Conservation (phyloP, 768 basidiomycete genomes). For the Boletus vermiculosoides region DNA sequence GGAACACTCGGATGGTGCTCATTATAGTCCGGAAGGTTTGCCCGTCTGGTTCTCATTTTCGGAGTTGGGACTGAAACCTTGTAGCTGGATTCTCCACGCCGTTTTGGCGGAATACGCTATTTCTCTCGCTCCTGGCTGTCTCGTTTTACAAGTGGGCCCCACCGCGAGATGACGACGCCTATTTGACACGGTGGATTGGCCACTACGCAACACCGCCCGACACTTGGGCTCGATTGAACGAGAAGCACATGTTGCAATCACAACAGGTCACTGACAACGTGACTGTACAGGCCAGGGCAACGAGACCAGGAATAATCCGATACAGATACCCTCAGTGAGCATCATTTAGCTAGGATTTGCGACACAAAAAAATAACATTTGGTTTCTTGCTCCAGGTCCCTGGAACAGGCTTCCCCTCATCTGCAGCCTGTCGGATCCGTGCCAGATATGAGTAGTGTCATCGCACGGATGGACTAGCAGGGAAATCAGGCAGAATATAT, state of each 20-base stretch:
- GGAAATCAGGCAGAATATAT: background rate
- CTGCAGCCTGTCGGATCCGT: slow-evolving; percentile 53
- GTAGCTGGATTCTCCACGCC: slow-evolving; percentile 55
- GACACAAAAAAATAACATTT: slow-evolving; percentile 3
- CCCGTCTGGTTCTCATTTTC: background rate
- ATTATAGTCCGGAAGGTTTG: slow-evolving; percentile 63
- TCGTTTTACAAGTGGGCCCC: slow-evolving; percentile 72
- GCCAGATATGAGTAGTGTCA: slow-evolving; percentile 36
- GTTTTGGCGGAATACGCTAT: slow-evolving; percentile 64
- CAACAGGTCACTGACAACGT: slow-evolving; percentile 40
- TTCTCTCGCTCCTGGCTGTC: slow-evolving; percentile 49
- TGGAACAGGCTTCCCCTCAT: slow-evolving; percentile 63
- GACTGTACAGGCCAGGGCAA: slow-evolving; percentile 43
- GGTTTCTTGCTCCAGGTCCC: slow-evolving; percentile 37
- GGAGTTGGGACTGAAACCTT: slow-evolving; percentile 2
- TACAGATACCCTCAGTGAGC: slow-evolving; percentile 76
- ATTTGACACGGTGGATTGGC: slow-evolving; percentile 65
- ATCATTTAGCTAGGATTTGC: background rate
- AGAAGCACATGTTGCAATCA: slow-evolving; percentile 51
- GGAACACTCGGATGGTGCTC: slow-evolving; percentile 35
- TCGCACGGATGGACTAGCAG: slow-evolving; percentile 32
- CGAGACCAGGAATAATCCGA: slow-evolving; percentile 51
- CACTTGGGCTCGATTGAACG: slow-evolving; percentile 55
- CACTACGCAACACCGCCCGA: slow-evolving; percentile 53
- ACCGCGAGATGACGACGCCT: slow-evolving; percentile 54